A percentile compares a stretch with the other conserved stretches of the same genome.
These are phyloP conservation scores for Starmerella apicola DNA, from an alignment of 805 yeast species.

Conservation along the genomic window DNA sequence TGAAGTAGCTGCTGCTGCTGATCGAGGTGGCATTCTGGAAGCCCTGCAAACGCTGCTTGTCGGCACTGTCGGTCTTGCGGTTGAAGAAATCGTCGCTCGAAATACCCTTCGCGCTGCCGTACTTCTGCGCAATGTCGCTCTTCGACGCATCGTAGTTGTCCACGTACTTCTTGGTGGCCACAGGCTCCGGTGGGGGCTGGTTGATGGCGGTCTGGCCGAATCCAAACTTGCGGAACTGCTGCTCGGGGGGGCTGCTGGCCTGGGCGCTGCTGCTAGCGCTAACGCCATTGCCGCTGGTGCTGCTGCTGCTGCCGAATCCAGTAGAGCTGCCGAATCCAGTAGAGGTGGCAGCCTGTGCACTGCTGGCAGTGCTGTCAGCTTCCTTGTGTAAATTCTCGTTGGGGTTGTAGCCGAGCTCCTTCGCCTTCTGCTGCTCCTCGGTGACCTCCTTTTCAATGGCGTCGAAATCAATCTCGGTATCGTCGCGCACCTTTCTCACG, in stretches of 20 bases:
- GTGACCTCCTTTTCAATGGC: slow-evolving; percentile 68
- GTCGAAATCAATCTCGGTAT: slow-evolving; percentile 47
- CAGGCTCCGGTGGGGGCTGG: slow-evolving; percentile 18
- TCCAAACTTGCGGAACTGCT: slow-evolving; percentile 19
- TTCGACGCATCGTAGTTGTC: slow-evolving; percentile 32
- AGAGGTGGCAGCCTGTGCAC: not conserved
- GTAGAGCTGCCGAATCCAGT: too few species aligned
- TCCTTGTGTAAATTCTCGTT: slow-evolving; percentile 14
- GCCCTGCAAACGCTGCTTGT: slow-evolving; percentile 57
- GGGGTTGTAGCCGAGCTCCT: slow-evolving; percentile 34
- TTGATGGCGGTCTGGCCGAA: slow-evolving; percentile 22
- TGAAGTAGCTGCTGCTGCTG: slow-evolving; percentile 85
- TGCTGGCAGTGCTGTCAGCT: not conserved
- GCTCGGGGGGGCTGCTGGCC: slow-evolving; percentile 15
- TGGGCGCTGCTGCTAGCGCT: slow-evolving; percentile 1
- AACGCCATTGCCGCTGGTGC: not conserved
- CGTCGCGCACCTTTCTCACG: slow-evolving; percentile 20
- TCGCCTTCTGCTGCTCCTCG: slow-evolving; percentile 52
- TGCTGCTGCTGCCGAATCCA: not conserved
- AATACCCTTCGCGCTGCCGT: slow-evolving; percentile 82
- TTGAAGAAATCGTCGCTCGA: slow-evolving; percentile 94
- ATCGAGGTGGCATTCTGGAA: slow-evolving; percentile 82
- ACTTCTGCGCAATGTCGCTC: slow-evolving; percentile 37
- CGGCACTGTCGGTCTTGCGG: slow-evolving; percentile 67
- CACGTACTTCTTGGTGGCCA: slow-evolving; percentile 28